Percentiles rank a stretch among this genome's conserved stretches.
Evolutionary conservation across 805 yeast species (phyloP).

Genomic region (Yueomyces sinensis): DNA sequence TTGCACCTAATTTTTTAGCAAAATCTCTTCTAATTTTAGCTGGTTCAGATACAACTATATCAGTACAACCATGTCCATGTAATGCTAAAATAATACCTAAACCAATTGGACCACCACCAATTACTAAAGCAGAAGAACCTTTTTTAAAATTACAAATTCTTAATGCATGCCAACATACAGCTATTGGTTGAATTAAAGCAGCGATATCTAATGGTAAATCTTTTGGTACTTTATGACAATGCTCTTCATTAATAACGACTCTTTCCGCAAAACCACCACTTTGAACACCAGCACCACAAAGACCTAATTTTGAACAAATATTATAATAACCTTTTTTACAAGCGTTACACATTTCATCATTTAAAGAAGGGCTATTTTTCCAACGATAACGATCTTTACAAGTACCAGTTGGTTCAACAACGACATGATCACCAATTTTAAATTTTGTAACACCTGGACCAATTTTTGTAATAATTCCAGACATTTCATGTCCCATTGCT

Average conservation of each 20-base stretch:
- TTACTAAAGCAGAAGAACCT: constrained; percentile 35
- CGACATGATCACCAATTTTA: constrained; percentile 44
- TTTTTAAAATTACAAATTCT: constrained; percentile 31
- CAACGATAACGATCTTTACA: constrained; percentile 36
- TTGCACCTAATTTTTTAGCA: constrained; percentile 37
- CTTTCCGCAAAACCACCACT: constrained; percentile 45
- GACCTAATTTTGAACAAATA: constrained; percentile 35
- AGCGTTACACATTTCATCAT: constrained; percentile 29
- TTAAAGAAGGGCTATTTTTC: constrained; percentile 21
- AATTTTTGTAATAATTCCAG: constrained; percentile 32
- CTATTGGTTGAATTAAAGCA: constrained; percentile 44
- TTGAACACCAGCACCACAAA: constrained; percentile 43
- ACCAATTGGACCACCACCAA: constrained; percentile 57
- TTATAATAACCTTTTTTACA: constrained; percentile 40
- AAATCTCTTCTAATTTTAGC: constrained; percentile 37
- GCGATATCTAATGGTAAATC: constrained; percentile 38
- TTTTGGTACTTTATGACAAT: constrained; percentile 30
- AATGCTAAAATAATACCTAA: constrained; percentile 45
- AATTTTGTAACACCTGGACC: constrained; percentile 34
- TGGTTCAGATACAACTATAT: constrained; percentile 41
- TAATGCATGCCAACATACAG: constrained; percentile 48
- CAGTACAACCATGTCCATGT: constrained; percentile 37
- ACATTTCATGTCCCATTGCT: constrained; percentile 42
- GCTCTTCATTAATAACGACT: constrained; percentile 28
- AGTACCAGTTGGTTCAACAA: constrained; percentile 48